Percentiles rank a stretch among this genome's conserved stretches.
phyloP scores from a whole-genome alignment of 2,329 filamentous ascomycete species.

The Zopfia rhizophila region DNA sequence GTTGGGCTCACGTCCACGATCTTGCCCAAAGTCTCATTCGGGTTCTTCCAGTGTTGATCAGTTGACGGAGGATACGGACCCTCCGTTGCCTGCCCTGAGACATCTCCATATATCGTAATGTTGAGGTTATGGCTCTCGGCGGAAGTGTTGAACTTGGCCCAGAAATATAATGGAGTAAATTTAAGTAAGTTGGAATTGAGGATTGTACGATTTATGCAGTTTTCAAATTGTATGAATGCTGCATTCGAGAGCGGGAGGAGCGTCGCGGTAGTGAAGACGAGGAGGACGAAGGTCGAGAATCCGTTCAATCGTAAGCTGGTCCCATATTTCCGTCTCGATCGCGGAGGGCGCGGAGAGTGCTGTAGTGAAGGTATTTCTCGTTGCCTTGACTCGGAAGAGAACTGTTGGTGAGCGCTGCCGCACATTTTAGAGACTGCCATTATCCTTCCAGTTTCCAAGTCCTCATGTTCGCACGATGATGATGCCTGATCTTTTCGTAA shows the following conservation, averaged over 20 bases:
- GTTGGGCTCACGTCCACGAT: constrained; percentile 72
- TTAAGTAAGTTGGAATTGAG: constrained; percentile 74
- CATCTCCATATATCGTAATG: constrained; percentile 89
- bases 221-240: constrained; percentile 80
- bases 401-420: constrained; percentile 24
- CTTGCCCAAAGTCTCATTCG: constrained; percentile 75
- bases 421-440: constrained; percentile 39
- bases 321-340: constrained; percentile 37
- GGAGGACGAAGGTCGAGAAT: constrained; percentile 24
- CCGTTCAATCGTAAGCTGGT: constrained; percentile 14
- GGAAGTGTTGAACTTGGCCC: constrained; percentile 75
- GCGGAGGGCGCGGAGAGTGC: constrained; percentile 42
- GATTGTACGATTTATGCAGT: constrained; percentile 75
- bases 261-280: constrained; percentile 35
- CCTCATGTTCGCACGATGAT: constrained; percentile 40
- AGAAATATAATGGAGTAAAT: constrained; percentile 79
- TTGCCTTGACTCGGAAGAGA: constrained; percentile 21
- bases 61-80: constrained; percentile 69
- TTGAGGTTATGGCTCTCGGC: constrained; percentile 72
- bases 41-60: constrained; percentile 69
- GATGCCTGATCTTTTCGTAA: neutral
- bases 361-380: constrained; percentile 38
- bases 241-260: constrained; percentile 41
- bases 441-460: constrained; percentile 27
- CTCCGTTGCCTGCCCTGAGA: constrained; percentile 74